phyloP scores from a whole-genome alignment of 345 rosid species.

The Reutealis trisperma region DNA sequence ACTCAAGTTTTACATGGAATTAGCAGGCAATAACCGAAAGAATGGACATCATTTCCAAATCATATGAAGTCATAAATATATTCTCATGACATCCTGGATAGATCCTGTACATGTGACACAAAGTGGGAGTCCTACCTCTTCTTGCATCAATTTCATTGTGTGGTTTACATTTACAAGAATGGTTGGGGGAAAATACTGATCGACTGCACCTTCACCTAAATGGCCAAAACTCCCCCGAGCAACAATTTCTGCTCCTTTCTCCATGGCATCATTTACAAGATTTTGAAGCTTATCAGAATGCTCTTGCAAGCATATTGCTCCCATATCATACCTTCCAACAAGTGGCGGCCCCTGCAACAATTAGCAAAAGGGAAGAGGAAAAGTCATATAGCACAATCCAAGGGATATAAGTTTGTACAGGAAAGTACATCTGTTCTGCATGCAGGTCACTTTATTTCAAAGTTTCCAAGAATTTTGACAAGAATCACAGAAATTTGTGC shows the following conservation, averaged over 20 bases:
- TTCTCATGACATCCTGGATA: neutral
- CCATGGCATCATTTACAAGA: slow-evolving; percentile 84
- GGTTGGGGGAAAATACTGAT: slow-evolving; percentile 94
- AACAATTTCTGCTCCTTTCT: slow-evolving; percentile 85
- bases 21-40: neutral
- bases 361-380: neutral
- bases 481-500: neutral
- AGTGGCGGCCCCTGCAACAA: slow-evolving; percentile 88
- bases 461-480: neutral
- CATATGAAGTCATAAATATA: neutral
- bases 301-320: slow-evolving; percentile 93
- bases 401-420: neutral
- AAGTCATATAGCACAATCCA: neutral
- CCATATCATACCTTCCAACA: slow-evolving; percentile 91
- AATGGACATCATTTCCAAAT: neutral
- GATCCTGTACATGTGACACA: neutral
- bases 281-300: slow-evolving; percentile 87
- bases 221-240: slow-evolving; percentile 96
- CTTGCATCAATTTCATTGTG: slow-evolving; percentile 91
- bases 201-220: slow-evolving; percentile 88
- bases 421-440: neutral
- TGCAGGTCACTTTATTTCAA: neutral
- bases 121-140: slow-evolving; percentile 59
- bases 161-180: slow-evolving; percentile 81
- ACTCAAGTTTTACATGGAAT: slow-evolving; percentile 12